Evolutionary conservation across 73 alveolate genomes (phyloP).

Genomic region (Paramecium pentaurelia): DNA sequence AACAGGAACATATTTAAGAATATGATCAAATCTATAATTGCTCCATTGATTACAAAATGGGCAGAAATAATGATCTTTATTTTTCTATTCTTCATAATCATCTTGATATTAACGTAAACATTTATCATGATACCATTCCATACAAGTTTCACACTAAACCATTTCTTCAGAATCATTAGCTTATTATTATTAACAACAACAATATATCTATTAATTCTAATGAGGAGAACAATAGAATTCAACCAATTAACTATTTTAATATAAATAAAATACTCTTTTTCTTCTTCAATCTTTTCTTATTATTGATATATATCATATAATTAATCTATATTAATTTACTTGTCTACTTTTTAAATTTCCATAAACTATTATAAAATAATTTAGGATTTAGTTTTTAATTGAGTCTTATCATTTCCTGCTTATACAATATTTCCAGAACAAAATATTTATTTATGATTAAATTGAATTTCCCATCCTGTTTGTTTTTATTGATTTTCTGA

Average conservation of each 20-base stretch:
- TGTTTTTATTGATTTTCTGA: neutral
- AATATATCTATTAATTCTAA: neutral
- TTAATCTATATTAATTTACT: neutral
- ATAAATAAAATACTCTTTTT: neutral
- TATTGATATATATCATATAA: neutral
- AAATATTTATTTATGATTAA: neutral
- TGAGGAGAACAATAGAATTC: neutral
- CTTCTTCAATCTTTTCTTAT: conserved; percentile 13
- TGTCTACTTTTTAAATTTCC: neutral
- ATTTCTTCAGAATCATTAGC: neutral
- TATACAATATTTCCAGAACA: neutral
- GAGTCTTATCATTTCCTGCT: neutral
- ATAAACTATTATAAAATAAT: neutral
- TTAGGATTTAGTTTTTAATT: neutral
- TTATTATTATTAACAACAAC: neutral
- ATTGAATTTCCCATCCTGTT: neutral
- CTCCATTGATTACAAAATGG: neutral
- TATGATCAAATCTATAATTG: neutral
- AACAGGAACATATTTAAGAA: neutral
- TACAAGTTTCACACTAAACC: conserved; percentile 8
- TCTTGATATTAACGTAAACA: neutral
- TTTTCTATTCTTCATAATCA: neutral
- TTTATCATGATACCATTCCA: conserved; percentile 32
- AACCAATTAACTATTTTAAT: neutral
- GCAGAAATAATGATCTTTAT: neutral